Evolutionary conservation across 2,329 filamentous ascomycete genomes (phyloP), one percentile per base, ranked within the genome.

Genomic region (Fusarium coffeatum): DNA sequence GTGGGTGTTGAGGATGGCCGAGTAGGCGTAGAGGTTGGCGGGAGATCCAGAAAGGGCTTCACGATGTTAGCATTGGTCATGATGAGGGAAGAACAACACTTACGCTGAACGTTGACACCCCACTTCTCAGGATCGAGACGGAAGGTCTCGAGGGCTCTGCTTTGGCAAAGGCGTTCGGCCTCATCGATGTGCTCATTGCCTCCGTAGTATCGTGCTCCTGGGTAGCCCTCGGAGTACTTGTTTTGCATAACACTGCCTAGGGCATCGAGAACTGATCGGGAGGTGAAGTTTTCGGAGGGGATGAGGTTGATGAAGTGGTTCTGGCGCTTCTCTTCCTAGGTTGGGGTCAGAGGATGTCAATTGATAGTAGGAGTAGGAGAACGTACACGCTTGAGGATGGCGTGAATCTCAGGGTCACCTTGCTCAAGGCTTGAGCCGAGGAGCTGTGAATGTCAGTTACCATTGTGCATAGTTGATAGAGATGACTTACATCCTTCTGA

Each of bases 181-280:
- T 93, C 88, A 77, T 98, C 94, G 76, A 98, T 98, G 80, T 94
- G 93, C 81, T 97, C 92, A 80, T 98, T 98, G 70, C 94, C 94
- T 53, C 94, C 94, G 78, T 98, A 98, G 84, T 98, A 98, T 78
- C 94, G 87, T 64, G 94, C 94, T 65, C 94, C 94, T 25, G 94
- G 95, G 77, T 98, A 98, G 50, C 95, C 95, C 81, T 98, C 95
- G 1, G 94, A 98, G 84, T 98, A 98, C 82, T 98, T 98, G 83
- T 97, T 97, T 80, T 96, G 93, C 93, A 97, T 97, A 55, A 93
- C 91, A 84, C 93, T 96, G 72, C 93, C 93, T 65, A 97, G 84
- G 30, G 93, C 93, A 84, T 97, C 93, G 59, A 97, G 88, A 22
- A 97, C 93, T 25, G 93, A 93, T 80, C 94, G 91, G 8, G 93